Evolutionary conservation across 805 yeast genomes (phyloP).

Genomic region (Kazachstania viticola): DNA sequence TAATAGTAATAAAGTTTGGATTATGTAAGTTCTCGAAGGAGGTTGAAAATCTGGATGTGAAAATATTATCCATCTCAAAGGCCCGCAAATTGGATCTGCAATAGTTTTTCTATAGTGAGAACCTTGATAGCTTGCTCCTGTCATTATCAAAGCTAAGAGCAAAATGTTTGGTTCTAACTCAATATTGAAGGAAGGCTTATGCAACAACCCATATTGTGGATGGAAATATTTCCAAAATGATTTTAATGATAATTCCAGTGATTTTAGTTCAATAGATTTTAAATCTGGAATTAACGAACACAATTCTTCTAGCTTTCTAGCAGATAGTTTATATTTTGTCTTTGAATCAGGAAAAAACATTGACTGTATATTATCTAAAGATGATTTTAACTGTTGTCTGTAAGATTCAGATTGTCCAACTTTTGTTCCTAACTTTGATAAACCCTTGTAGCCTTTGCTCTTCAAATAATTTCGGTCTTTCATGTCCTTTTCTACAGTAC

Average conservation of each 20-base stretch:
- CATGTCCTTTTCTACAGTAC: no score
- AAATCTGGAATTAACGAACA: slow-evolving; percentile 13
- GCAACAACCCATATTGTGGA: slow-evolving; percentile 40
- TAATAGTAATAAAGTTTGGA: slow-evolving; percentile 61
- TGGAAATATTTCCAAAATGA: slow-evolving; percentile 46
- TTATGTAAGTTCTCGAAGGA: slow-evolving; percentile 65
- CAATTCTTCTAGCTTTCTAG: slow-evolving; percentile 6
- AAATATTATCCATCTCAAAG: slow-evolving; percentile 61
- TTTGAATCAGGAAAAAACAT: slow-evolving; percentile 14
- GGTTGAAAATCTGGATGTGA: slow-evolving; percentile 62
- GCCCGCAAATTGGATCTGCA: slow-evolving; percentile 29
- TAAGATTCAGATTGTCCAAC: background rate
- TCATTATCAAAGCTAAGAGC: slow-evolving; percentile 42
- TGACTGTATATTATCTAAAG: slow-evolving; percentile 11
- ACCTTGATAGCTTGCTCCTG: slow-evolving; percentile 38
- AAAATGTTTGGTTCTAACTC: slow-evolving; percentile 39
- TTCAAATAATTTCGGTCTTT: no score
- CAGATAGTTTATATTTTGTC: slow-evolving; percentile 11
- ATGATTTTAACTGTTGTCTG: slow-evolving; percentile 8
- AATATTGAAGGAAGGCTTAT: slow-evolving; percentile 39
- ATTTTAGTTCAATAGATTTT: slow-evolving; percentile 6
- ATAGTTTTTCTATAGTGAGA: slow-evolving; percentile 15
- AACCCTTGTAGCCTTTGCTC: background rate
- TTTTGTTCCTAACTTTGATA: background rate
- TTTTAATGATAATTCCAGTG: slow-evolving; percentile 12